Percentiles rank a stretch among this genome's conserved stretches.
These are phyloP conservation scores for Lipomyces spencermartinsiae DNA, from an alignment of 805 yeast genomes.

Conservation along the genomic window DNA sequence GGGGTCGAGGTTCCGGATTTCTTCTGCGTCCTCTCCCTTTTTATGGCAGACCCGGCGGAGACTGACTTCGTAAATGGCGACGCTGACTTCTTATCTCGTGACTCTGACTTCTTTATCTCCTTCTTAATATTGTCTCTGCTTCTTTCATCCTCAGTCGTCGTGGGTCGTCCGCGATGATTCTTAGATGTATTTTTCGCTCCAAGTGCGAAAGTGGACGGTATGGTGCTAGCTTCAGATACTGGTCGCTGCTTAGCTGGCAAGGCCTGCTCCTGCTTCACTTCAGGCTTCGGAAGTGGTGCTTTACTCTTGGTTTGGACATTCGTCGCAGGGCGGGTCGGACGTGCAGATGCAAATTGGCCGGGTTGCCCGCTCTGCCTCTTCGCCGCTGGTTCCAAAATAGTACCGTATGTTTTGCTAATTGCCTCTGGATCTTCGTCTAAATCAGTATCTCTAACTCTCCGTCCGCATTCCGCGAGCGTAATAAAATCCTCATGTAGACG, in stretches of 20 bases:
- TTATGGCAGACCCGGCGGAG: neutral
- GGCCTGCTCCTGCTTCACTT: neutral
- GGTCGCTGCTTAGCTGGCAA: neutral
- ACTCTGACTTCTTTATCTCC: neutral
- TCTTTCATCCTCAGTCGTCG: neutral
- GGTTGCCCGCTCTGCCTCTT: neutral
- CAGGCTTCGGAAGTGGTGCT: slow-evolving; percentile 15
- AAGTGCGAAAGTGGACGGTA: neutral
- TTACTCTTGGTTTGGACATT: slow-evolving; percentile 17
- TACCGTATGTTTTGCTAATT: slow-evolving; percentile 18
- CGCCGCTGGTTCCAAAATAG: neutral
- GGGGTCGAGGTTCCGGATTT: neutral
- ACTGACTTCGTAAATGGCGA: neutral
- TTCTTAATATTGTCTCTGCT: neutral
- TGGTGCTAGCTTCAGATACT: neutral
- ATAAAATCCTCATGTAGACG: slow-evolving; percentile 21
- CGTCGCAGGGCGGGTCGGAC: slow-evolving; percentile 6
- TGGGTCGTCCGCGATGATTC: neutral
- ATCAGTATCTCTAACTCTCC: slow-evolving; percentile 24
- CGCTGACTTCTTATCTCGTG: neutral
- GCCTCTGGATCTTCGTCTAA: slow-evolving; percentile 8
- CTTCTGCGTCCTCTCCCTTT: neutral
- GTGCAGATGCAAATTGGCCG: slow-evolving; percentile 9
- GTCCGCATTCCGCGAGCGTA: slow-evolving; percentile 25
- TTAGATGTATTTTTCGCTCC: neutral